phyloP scores from a whole-genome alignment of 139 green algal genomes.

The Chlamydomonas sp. region DNA sequence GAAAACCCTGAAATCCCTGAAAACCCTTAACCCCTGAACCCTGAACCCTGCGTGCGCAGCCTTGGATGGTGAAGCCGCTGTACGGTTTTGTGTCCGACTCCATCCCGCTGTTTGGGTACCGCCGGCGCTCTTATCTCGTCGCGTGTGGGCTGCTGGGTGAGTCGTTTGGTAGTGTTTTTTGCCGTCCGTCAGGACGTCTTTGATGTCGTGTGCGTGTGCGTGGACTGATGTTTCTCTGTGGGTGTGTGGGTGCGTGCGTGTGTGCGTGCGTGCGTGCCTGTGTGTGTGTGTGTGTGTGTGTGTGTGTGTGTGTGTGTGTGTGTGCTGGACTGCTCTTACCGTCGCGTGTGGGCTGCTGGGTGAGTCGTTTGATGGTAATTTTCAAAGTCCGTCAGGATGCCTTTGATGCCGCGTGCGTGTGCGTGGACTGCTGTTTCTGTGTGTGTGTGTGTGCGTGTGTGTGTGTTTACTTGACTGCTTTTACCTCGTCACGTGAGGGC shows the following conservation, averaged over 20 bases:
- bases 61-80: slow-evolving; percentile 92
- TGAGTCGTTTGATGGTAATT: no score
- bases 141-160: slow-evolving; percentile 51
- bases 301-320: not conserved
- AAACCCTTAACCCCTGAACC: not conserved
- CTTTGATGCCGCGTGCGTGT: no score
- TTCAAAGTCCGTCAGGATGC: no score
- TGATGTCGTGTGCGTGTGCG: no score
- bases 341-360: no score
- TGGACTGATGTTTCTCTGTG: not conserved
- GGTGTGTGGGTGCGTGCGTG: no score
- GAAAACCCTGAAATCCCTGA: not conserved
- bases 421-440: no score
- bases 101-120: slow-evolving; percentile 90
- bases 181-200: not conserved
- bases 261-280: no score
- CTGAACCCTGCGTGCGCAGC: slow-evolving; percentile 27
- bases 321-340: not conserved
- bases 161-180: not conserved
- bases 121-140: slow-evolving; percentile 76
- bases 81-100: slow-evolving; percentile 89
- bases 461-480: no score
- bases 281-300: not conserved
- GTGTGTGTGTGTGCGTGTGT: no score
- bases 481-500: no score